Base-by-base conservation (phyloP, 139 green algal species). In the Deuterostichococcus epilithicus region DNA sequence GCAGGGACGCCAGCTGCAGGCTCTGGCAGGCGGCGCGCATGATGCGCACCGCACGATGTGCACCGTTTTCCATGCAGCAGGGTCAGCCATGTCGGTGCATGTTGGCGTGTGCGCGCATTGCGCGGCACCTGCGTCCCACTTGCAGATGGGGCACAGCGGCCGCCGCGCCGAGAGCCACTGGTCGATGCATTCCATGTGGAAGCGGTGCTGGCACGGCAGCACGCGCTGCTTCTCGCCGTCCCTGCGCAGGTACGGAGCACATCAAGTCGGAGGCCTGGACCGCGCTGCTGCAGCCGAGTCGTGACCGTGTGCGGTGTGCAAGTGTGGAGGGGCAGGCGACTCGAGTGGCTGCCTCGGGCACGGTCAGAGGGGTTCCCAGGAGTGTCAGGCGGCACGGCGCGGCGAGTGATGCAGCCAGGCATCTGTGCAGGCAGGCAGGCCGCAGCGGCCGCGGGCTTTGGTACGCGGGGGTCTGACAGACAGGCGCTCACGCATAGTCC, bases 161-260 rank as follows among this genome's bases (percentile, higher is more conserved):
- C 75, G 79, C 26, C 83, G 67, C 28, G 58, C 68, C 32, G 65
- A 73, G 26, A 90, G 78, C 86, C 86, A 88, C 60, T 85, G 80
- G 74, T 90, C 86, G 28, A 90, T 82, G 76, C 85, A 90, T 33
- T 81, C 83, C 60, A 78, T 76, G 38, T 83, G 78, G 68, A 83
- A 90, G 63, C 87, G 75, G 81, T 93, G 88, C 39, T 78, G 42
- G 78, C 90, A 93, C 26, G 86, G 87, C 78, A 94, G 81, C 59
- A 85, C 78, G 5, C 89, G 83, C 65, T 94, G 75, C 82, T 90
- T 87, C 18, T 91, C 86, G 0, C 86, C 88, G 18, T 82, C 44
- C 47, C 78, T 83, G 67, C 38, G 72, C 22, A 73, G 23, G 13
- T 15, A 42, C 63, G 20, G 65, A 71, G 23, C 2, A 5, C 47